Percentiles rank a stretch among this genome's conserved stretches.
Evolutionary conservation across 768 basidiomycete species (phyloP).

Genomic region (Amanita thiersii): DNA sequence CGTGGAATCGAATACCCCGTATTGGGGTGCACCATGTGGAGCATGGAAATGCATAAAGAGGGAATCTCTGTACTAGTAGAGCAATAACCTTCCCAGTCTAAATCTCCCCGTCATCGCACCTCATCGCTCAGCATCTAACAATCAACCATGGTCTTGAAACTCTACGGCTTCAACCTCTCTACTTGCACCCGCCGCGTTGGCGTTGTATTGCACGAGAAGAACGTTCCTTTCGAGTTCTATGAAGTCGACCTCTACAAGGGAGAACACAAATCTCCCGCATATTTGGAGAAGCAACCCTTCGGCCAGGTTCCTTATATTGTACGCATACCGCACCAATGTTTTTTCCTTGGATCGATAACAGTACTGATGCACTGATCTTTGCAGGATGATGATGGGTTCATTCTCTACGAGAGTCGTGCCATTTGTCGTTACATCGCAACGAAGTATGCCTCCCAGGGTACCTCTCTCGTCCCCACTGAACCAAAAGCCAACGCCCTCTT

Average conservation of each 20-base stretch:
- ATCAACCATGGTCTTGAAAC: constrained; percentile 38
- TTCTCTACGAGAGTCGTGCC: constrained; percentile 54
- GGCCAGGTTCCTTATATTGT: constrained; percentile 29
- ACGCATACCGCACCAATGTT: not conserved
- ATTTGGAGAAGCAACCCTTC: constrained; percentile 40
- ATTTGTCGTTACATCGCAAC: no score
- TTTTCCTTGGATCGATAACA: not conserved
- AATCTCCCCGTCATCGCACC: no score
- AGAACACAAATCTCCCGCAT: constrained; percentile 33
- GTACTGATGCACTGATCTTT: not conserved
- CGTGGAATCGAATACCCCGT: no score
- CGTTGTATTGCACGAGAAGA: constrained; percentile 34
- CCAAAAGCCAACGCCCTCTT: constrained; percentile 33
- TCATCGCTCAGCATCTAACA: no score
- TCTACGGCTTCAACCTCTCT: constrained; percentile 30
- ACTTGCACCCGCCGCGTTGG: constrained; percentile 40
- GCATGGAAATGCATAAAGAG: no score
- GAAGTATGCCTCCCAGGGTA: no score
- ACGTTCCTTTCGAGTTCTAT: constrained; percentile 39
- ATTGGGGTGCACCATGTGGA: no score
- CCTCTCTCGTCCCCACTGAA: constrained; percentile 38
- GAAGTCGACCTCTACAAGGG: constrained; percentile 23
- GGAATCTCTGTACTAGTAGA: no score
- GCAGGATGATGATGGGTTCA: constrained; percentile 53
- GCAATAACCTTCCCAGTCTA: no score